Evolutionary conservation across 2,329 filamentous ascomycete genomes (phyloP), one percentile per base, ranked within the genome.

Genomic region (Blastomyces emzantsi): DNA sequence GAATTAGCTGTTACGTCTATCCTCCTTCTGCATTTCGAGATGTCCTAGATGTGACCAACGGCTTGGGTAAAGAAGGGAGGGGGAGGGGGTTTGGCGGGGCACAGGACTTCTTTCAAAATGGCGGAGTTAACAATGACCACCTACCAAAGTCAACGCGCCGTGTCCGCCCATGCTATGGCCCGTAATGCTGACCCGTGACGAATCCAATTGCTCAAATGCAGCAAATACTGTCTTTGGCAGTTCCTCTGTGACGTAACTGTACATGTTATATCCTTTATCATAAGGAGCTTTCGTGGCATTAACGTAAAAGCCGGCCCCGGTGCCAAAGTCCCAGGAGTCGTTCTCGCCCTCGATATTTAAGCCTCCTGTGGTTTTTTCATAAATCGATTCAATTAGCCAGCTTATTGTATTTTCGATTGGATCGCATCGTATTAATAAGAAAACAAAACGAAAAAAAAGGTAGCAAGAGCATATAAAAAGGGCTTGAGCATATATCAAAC

Each of bases 141-240:
- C 59, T 72, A 85, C 83, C 70, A 97, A 79, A 56, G 92, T 96
- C 70, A 99, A 81, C 55, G 94, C 94, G 67, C 94, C 94, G 77
- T 99, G 94, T 0, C 94, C 94, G 69, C 94, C 94, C 94, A 99
- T 99, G 71, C 88, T 92, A 80, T 99, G 94, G 6, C 94, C 94
- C 51, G 90, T 90, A 71, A 99, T 94, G 76, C 87, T 89, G 63
- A 97, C 86, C 51, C 88, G 83, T 36, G 72, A 77, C 0, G 76
- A 72, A 75, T 97, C 93, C 39, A 99, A 80, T 72, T 85, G 82
- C 39, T 84, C 80, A 77, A 92, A 96, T 33, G 84, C 82, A 39
- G 77, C 76, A 76, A 92, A 95, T 30, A 97, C 83, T 1, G 87
- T 81, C 19, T 82, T 79, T 0, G 92, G 93, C n/a, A 99, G 86